These are phyloP conservation scores for Ustilago crameri DNA, from an alignment of 1,284 basidiomycete species.

Conservation along the genomic window DNA sequence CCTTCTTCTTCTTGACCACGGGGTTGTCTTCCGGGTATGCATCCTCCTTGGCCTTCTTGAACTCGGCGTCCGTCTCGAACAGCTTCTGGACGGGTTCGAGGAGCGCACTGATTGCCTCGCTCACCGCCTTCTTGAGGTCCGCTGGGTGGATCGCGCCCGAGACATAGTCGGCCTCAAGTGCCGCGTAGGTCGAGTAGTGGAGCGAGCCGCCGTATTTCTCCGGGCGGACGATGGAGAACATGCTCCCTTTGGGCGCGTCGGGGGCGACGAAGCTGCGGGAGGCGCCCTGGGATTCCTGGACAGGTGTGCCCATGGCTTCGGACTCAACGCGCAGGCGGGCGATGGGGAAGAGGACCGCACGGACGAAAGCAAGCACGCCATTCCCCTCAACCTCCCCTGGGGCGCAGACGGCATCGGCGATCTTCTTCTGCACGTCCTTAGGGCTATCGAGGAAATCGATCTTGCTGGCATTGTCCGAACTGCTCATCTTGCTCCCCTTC, in stretches of 20 bases:
- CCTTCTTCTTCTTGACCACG: constrained; percentile 59
- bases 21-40: constrained; percentile 78
- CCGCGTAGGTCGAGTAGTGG: constrained; percentile 79
- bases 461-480: constrained; percentile 94
- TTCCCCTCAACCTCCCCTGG: constrained; percentile 92
- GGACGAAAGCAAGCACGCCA: constrained; percentile 88
- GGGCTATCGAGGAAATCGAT: constrained; percentile 96
- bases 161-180: constrained; percentile 81
- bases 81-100: constrained; percentile 83
- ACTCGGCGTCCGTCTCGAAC: constrained; percentile 82
- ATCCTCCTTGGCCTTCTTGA: constrained; percentile 79
- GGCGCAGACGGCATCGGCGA: constrained; percentile 87
- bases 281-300: constrained; percentile 22
- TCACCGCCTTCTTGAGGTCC: constrained; percentile 85
- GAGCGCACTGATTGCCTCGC: constrained; percentile 80
- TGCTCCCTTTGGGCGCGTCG: constrained; percentile 78
- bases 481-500: constrained; percentile 96
- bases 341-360: constrained; percentile 89
- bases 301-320: constrained; percentile 37
- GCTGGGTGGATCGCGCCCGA: constrained; percentile 84
- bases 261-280: constrained; percentile 69
- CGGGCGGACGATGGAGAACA: constrained; percentile 82
- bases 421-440: constrained; percentile 84
- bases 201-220: constrained; percentile 85
- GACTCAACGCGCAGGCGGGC: constrained; percentile 66